Base-by-base conservation (phyloP, 83 land plant genomes). In the Larix sibirica region DNA sequence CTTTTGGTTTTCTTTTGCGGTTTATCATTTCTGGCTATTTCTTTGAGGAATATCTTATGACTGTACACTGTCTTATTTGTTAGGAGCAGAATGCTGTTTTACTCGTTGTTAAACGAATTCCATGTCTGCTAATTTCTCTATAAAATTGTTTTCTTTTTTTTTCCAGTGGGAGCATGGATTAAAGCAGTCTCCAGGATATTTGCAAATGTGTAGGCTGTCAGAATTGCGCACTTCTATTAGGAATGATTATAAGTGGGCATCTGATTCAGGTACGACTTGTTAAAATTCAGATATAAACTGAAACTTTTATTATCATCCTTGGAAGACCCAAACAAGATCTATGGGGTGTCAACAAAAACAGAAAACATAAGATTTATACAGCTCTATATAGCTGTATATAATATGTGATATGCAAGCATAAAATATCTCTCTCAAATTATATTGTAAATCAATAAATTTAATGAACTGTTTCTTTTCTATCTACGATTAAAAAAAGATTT, bases 91-190 rank as follows among this genome's bases (percentile, higher is more conserved):
- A 18, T n/a, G 24, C 3, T 42, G 9, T 3, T 2, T 38, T 38
- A 20, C 24, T 73, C 54, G 5, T 73, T 7, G 12, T 47, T 47
- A 47, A 47, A 47, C 0, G 10, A 8, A 47, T 47, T 47, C 36
- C 36, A 2, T 47, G 12, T 47, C 54, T 47, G 54, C 10, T 38
- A 42, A 38, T 42, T 73, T 42, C 13, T 73, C 77, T 16, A 73
- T 42, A 47, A 40, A 21, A 20, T 8, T 23, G 40, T 40, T 73
- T 47, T 73, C 24, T 42, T 73, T 47, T 73, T 23, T 71, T 73
- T 73, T 42, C 50, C 77, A 73, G 77, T 73, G 77, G 77, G 77
- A 73, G 77, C 77, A 73, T 73, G 77, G 77, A 18, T n/a, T 73
- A 21, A 42, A 42, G 12, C 54, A 73, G 50, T n/a, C 23, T 42